These are phyloP conservation scores for Trametes cinnabarina DNA, from an alignment of 768 basidiomycete species.

Conservation along the genomic window DNA sequence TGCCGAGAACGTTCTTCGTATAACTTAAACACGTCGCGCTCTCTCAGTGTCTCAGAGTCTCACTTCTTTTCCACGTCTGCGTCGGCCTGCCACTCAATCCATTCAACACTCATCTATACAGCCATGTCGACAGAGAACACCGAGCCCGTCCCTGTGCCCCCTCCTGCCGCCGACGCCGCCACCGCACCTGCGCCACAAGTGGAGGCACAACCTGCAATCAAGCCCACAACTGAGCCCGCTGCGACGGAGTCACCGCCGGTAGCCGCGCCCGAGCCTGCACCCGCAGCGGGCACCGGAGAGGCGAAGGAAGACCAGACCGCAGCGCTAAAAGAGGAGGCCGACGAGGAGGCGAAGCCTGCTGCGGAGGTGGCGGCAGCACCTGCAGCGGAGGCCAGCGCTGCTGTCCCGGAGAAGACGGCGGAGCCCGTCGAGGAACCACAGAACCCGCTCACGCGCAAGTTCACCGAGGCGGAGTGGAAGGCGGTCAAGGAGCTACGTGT, in stretches of 20 bases:
- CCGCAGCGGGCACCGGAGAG: background rate
- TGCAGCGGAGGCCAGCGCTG: background rate
- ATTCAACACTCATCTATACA: background rate
- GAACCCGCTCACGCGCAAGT: conserved; percentile 65
- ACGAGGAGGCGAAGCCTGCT: background rate
- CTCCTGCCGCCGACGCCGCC: conserved; percentile 4
- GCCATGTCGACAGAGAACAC: conserved; percentile 9
- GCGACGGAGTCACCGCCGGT: background rate
- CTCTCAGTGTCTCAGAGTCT: background rate
- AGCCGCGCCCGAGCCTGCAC: conserved; percentile 9
- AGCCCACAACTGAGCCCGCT: background rate
- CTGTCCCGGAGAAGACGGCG: background rate
- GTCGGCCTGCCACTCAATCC: background rate
- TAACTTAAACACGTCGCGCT: conserved; percentile 1
- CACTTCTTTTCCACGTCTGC: background rate
- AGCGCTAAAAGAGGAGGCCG: background rate
- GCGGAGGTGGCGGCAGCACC: too few species aligned
- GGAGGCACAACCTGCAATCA: conserved; percentile 9
- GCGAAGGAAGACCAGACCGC: background rate
- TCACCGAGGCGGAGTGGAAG: conserved; percentile 70
- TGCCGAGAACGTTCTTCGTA: conserved; percentile 7
- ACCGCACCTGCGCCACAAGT: conserved; percentile 1
- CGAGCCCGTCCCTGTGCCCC: conserved; percentile 2
- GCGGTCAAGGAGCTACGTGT: conserved; percentile 70
- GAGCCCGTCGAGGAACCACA: conserved; percentile 52